Evolutionary conservation across 2,329 filamentous ascomycete species (phyloP).

Genomic region (Alternaria solani): DNA sequence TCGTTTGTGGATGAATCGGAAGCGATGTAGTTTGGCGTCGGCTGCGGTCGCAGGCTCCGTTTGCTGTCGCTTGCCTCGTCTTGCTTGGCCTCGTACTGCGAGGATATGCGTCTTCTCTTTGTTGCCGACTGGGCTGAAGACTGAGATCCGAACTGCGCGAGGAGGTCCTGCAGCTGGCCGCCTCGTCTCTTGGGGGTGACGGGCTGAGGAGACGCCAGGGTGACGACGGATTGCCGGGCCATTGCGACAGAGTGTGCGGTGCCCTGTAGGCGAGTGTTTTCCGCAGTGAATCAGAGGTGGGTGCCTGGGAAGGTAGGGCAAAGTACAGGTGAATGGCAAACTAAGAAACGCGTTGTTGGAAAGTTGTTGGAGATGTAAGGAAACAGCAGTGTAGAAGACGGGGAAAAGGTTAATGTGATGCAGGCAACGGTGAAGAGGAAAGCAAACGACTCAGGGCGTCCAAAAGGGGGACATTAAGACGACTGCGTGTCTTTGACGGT

Average conservation of each 20-base stretch:
- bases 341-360: neutral
- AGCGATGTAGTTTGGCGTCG: conserved; percentile 9
- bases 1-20: conserved; percentile 15
- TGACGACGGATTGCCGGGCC: conserved; percentile 26
- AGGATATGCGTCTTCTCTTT: conserved; percentile 33
- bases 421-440: conserved; percentile 13
- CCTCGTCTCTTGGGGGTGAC: conserved; percentile 37
- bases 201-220: conserved; percentile 29
- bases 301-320: neutral
- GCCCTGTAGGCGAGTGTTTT: neutral
- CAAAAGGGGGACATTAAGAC: neutral
- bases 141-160: conserved; percentile 43
- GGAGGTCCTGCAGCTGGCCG: conserved; percentile 32
- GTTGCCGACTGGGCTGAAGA: conserved; percentile 44
- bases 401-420: neutral
- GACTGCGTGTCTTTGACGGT: conserved; percentile 1
- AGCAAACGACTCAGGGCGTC: neutral
- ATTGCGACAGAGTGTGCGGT: conserved; percentile 20
- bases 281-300: neutral
- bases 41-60: conserved; percentile 14
- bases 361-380: neutral
- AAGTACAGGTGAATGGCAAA: conserved; percentile 2
- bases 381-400: neutral
- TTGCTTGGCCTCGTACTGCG: conserved; percentile 6
- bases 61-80: conserved; percentile 16